Evolutionary conservation across 2,329 filamentous ascomycete genomes (phyloP), one percentile per base, ranked within the genome.

Genomic region (Alternaria hordeiaustralica): DNA sequence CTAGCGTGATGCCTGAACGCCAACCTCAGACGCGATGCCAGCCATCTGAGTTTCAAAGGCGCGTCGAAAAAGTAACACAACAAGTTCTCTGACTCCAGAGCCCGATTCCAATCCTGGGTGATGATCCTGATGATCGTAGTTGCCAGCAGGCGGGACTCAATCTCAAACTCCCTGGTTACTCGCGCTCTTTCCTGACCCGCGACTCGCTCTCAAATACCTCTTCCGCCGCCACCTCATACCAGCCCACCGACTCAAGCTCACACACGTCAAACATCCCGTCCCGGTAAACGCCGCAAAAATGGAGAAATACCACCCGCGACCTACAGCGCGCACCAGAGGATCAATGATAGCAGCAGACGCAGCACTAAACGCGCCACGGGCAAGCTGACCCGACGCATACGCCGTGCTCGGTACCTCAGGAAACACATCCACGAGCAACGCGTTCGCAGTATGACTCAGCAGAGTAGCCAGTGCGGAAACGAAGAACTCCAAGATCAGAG

Each of bases 211-310:
- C 13, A 49, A 21, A 57, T 47, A 41, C 44, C 43, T 46, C 7
- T 57, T 57, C 13, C 54, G 20, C 18, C 55, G 44, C 55, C 44
- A 49, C n/a, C 44, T 26, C 55, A 57, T 57, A 26, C 55, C 44
- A n/a, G 44, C 28, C 25, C 55, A 25, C 43, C 44, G 26, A 23
- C 55, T 41, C 44, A 57, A 23, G 26, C 4, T 41, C 13, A 57
- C 55, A 18, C 44, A 47, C 9, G 28, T 25, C 6, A 57, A 18
- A 41, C 44, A 54, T 1, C 26, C 55, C 20, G 44, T 23, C 13
- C 44, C 44, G 15, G 55, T 56, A 20, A 44, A 45, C 12, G 51
- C 33, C 10, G 51, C 51, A 4, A 55, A 43, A 5, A 21, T 54
- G 28, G 36, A 13, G 11, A n/a, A 26, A 18, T 41, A 41, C 36